phyloP scores from a whole-genome alignment of 192 early-diverging fungal genomes.

The Ambispora gerdemannii region DNA sequence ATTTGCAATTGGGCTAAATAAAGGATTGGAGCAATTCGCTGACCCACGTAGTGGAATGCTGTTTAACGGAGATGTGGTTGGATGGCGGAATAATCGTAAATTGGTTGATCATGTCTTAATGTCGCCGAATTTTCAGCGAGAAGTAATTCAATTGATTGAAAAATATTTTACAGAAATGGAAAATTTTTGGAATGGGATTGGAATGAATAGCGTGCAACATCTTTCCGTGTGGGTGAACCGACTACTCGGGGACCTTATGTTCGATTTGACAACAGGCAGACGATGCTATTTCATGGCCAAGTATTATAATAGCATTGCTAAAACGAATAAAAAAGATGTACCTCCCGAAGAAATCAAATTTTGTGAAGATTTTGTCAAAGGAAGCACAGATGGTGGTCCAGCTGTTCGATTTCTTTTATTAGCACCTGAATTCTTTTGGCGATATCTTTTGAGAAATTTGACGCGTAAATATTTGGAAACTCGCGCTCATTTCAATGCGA shows the following conservation, averaged over 20 bases:
- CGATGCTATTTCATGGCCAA: background rate
- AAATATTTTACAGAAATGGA: background rate
- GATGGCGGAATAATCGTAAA: background rate
- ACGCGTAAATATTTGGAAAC: background rate
- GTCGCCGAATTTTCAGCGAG: background rate
- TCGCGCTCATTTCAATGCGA: background rate
- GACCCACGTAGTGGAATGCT: background rate
- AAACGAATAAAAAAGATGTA: background rate
- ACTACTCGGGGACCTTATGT: background rate
- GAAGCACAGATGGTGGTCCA: background rate
- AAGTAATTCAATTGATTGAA: background rate
- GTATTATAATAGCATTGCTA: background rate
- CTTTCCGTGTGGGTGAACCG: background rate
- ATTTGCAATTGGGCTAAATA: background rate
- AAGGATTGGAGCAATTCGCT: conserved; percentile 4
- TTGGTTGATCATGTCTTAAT: background rate
- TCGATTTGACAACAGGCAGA: background rate
- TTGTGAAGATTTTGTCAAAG: background rate
- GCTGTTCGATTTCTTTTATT: conserved; percentile 1
- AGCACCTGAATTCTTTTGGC: background rate
- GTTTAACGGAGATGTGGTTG: background rate
- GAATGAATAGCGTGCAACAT: background rate
- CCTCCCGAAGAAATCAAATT: background rate
- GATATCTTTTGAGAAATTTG: background rate
- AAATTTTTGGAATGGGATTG: background rate